Evolutionary conservation across 768 basidiomycete genomes (phyloP).

Genomic region (Macrolepiota albuminosa): DNA sequence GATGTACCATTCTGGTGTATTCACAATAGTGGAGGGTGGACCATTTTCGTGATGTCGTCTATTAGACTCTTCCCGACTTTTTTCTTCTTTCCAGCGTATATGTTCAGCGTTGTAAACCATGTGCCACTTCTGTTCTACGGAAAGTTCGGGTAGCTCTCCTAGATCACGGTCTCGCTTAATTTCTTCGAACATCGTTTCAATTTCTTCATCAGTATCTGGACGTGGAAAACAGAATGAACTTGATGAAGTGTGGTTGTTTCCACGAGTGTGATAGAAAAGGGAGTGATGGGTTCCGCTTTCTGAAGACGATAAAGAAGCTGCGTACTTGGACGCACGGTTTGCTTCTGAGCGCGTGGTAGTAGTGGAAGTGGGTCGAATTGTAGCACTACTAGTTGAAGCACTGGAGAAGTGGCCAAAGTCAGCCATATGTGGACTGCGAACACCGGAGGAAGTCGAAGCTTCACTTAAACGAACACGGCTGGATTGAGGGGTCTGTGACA

Average conservation of each 20-base stretch:
- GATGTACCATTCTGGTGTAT: conserved; percentile 91
- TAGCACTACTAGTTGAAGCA: conserved; percentile 23
- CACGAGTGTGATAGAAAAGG: conserved; percentile 49
- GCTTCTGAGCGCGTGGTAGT: conserved; percentile 53
- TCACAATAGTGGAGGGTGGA: conserved; percentile 46
- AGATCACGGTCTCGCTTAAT: conserved; percentile 69
- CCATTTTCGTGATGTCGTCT: conserved; percentile 58
- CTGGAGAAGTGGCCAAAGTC: conserved; percentile 49
- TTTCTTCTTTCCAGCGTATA: conserved; percentile 72
- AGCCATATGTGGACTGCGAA: conserved; percentile 42
- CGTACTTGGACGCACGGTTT: conserved; percentile 58
- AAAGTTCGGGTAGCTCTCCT: conserved; percentile 50
- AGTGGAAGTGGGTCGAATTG: conserved; percentile 46
- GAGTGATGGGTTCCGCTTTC: conserved; percentile 39
- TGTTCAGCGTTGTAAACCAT: conserved; percentile 84
- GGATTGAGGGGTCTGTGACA: conserved; percentile 31
- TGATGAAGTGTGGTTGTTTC: conserved; percentile 35
- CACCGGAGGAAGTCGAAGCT: conserved; percentile 44
- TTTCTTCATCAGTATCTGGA: conserved; percentile 71
- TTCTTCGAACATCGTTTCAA: conserved; percentile 76
- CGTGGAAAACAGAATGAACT: conserved; percentile 70
- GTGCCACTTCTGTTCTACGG: conserved; percentile 87
- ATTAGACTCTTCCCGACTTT: conserved; percentile 56
- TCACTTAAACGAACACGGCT: conserved; percentile 50
- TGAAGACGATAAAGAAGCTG: conserved; percentile 48